phyloP scores from a whole-genome alignment of 176 grass and related monocot genomes.

The Carex pumila region DNA sequence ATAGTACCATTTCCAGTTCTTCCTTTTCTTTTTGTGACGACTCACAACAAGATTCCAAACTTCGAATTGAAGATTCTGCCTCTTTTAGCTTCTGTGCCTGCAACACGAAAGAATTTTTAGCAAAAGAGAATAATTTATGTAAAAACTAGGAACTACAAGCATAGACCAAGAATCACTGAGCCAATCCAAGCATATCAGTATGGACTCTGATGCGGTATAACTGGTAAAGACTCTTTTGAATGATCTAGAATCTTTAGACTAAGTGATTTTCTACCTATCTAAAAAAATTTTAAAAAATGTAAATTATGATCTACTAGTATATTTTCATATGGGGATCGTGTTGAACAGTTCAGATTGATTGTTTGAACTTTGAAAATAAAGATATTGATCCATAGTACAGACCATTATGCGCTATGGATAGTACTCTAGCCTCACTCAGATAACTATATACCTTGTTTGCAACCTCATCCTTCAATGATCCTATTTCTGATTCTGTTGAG shows the following conservation, averaged over 20 bases:
- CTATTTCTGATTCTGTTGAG: conserved; percentile 41
- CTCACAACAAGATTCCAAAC: conserved; percentile 45
- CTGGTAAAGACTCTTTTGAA: not conserved
- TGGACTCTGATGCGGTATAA: not conserved
- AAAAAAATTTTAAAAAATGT: too few relatives aligned
- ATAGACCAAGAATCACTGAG: not conserved
- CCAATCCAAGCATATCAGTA: not conserved
- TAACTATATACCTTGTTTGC: conserved; percentile 40
- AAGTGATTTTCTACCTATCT: too few relatives aligned
- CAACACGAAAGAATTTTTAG: conserved; percentile 1
- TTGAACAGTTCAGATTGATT: too few relatives aligned
- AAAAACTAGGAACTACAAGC: not conserved
- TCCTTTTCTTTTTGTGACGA: conserved; percentile 70
- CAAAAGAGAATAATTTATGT: not conserved
- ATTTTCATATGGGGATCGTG: too few relatives aligned
- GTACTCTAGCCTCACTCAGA: not conserved
- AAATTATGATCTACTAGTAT: too few relatives aligned
- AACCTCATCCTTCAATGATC: conserved; percentile 47
- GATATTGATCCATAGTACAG: too few relatives aligned
- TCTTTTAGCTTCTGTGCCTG: conserved; percentile 45
- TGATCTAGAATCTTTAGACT: too few relatives aligned
- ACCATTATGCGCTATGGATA: too few relatives aligned
- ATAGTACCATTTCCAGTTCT: conserved; percentile 69
- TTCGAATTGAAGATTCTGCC: conserved; percentile 41
- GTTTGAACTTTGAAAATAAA: too few relatives aligned